Evolutionary conservation across 805 yeast species (phyloP), one percentile per base, ranked within the genome.

Genomic region (Dipodascopsis tothii): DNA sequence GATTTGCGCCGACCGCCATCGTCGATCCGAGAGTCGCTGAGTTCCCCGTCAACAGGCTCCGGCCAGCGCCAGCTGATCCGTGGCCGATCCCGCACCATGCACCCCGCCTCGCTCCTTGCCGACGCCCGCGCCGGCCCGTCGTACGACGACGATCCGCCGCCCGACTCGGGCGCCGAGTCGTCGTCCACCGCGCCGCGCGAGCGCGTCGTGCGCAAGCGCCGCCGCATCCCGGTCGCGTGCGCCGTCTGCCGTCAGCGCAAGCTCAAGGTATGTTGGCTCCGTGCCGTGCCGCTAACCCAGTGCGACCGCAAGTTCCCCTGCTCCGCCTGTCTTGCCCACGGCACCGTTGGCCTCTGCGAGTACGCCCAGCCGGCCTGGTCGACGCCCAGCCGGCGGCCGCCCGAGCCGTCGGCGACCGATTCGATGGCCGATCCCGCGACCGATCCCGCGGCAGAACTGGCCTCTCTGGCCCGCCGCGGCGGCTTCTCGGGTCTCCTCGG

Each of bases 301-400:
- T 40, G 44, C 40, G 50, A 36, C 35, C 40, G 51, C 9, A 35
- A 33, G 46, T 48, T 40, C 17, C 55, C 55, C 4, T 51, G 55
- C 39, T 44, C 49, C 3, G 39, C 51, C 16, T 51, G 55, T 27
- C 30, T 51, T 14, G 33, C 28, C 20, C 50, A 46, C 22, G 48
- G 34, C 28, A 49, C 55, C n/a, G 43, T 33, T 4, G 35, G 35
- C 5, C 40, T 45, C 16, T 51, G 55, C 37, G 39, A 28, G 19
- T 51, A 51, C 35, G 51, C 51, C 7, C 50, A 43, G 27, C 51
- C 41, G 21, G 50, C 55, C n/a, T 48, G 53, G 55, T 11, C 41
- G 17, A 2, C 40, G 9, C 5, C 34, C 33, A 9, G 33, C 33
- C 5, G 21, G n/a, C n/a, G n/a, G n/a, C n/a, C n/a, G n/a, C n/a